phyloP scores from a whole-genome alignment of 139 green algal genomes.

The Coelastrella sp. region DNA sequence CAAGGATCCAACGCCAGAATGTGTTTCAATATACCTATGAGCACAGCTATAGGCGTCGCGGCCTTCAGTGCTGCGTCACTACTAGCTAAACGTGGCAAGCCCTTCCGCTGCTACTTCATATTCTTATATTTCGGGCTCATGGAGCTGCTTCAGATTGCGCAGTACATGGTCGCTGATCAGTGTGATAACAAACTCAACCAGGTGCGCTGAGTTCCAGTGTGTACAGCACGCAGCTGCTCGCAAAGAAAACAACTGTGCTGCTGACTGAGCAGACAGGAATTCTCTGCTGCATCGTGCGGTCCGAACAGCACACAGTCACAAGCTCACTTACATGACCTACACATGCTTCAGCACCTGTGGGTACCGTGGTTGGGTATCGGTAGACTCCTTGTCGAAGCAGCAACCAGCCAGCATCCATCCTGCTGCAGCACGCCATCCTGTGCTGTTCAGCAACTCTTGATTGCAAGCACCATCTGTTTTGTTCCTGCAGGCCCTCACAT shows the following conservation, averaged over 20 bases:
- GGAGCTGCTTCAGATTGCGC: constrained; percentile 42
- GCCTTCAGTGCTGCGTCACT: constrained; percentile 4
- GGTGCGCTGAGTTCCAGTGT: not conserved
- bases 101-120: constrained; percentile 8
- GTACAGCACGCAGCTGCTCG: not conserved
- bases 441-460: no score
- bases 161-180: constrained; percentile 38
- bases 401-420: no score
- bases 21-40: constrained; percentile 40
- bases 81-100: constrained; percentile 14
- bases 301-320: no score
- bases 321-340: no score
- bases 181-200: constrained; percentile 39
- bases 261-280: no score
- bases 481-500: constrained; percentile 16
- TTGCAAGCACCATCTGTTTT: no score
- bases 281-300: no score
- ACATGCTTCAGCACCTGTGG: no score
- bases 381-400: no score
- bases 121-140: constrained; percentile 44
- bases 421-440: no score
- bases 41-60: not conserved
- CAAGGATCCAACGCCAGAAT: not conserved
- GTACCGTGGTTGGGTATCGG: no score
- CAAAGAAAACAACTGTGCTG: not conserved